Conservation (phyloP, 208 protist species). For the Crithidia mellificae region DNA sequence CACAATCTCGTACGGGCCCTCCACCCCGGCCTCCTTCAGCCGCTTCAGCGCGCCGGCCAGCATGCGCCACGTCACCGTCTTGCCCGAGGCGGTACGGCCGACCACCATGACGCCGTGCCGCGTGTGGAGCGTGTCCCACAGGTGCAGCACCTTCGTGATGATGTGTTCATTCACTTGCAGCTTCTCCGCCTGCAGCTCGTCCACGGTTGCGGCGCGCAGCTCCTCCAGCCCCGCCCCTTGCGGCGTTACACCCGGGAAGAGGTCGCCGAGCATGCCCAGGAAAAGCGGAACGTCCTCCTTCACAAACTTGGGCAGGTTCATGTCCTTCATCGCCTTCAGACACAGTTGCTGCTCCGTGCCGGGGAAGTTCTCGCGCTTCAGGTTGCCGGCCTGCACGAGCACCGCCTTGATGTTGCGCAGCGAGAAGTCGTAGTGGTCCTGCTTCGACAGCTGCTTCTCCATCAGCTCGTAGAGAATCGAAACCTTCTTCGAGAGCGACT, state of each 20-base stretch:
- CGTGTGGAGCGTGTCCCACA: slow-evolving; percentile 96
- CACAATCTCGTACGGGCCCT: slow-evolving; percentile 87
- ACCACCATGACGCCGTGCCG: slow-evolving; percentile 99
- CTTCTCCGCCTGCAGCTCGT: slow-evolving; percentile 71
- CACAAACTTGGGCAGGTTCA: slow-evolving; percentile 98
- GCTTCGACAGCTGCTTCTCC: slow-evolving; percentile 97
- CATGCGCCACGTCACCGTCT: slow-evolving; percentile 95
- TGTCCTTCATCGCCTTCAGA: slow-evolving; percentile 95
- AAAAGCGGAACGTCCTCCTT: slow-evolving; percentile 97
- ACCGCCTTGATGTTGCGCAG: slow-evolving; percentile 98
- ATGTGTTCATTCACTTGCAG: slow-evolving; percentile 87
- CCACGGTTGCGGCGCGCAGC: slow-evolving; percentile 82
- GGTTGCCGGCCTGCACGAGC: slow-evolving; percentile 94
- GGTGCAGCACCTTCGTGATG: slow-evolving; percentile 93
- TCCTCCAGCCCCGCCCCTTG: slow-evolving; percentile 73
- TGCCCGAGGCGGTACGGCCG: slow-evolving; percentile 94
- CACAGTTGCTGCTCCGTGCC: slow-evolving; percentile 95
- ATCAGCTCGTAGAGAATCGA: slow-evolving; percentile 97
- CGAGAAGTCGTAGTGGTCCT: slow-evolving; percentile 99
- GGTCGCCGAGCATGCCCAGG: slow-evolving; percentile 93
- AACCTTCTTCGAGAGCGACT: slow-evolving; percentile 95
- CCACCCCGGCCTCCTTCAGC: slow-evolving; percentile 80
- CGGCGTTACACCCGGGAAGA: slow-evolving; percentile 95
- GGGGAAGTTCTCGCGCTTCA: slow-evolving; percentile 91
- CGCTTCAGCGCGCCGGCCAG: slow-evolving; percentile 81